A percentile compares a stretch with the other conserved stretches of the same genome.
phyloP scores from a whole-genome alignment of 371 early-diverging fungal genomes.

The Apophysomyces trapeziformis region DNA sequence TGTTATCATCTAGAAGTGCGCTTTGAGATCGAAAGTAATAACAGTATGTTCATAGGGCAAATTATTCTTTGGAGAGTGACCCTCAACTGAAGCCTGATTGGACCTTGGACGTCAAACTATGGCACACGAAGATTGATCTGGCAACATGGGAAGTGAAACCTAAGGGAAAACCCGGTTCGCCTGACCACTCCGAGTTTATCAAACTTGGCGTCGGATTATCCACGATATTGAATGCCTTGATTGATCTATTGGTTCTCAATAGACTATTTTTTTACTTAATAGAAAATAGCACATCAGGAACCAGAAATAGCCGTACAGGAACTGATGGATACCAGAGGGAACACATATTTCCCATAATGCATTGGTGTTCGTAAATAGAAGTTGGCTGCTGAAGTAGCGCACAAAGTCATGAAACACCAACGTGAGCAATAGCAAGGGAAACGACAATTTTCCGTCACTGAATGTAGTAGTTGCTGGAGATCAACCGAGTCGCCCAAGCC shows the following conservation, averaged over 20 bases:
- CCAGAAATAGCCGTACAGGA: too few species aligned
- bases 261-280: too few species aligned
- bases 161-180: not conserved
- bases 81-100: conserved; percentile 7
- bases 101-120: conserved; percentile 4
- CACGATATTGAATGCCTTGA: not conserved
- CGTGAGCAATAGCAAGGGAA: not conserved
- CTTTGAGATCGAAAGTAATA: not conserved
- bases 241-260: not conserved
- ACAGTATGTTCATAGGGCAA: conserved; percentile 10
- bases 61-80: not conserved
- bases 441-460: not conserved
- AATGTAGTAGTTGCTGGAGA: not conserved
- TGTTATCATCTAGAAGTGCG: not conserved
- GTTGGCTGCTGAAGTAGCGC: not conserved
- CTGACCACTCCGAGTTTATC: not conserved
- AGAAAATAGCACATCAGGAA: too few species aligned
- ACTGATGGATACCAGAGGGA: too few species aligned
- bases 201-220: conserved; percentile 11
- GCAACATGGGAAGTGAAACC: conserved; percentile 8
- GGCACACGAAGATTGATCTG: conserved; percentile 2
- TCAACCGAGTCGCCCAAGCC: not conserved
- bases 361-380: not conserved
- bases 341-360: too few species aligned
- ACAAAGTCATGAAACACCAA: not conserved